Conservation (phyloP, 192 early-diverging fungal species). For the Helicostylum pulchrum region DNA sequence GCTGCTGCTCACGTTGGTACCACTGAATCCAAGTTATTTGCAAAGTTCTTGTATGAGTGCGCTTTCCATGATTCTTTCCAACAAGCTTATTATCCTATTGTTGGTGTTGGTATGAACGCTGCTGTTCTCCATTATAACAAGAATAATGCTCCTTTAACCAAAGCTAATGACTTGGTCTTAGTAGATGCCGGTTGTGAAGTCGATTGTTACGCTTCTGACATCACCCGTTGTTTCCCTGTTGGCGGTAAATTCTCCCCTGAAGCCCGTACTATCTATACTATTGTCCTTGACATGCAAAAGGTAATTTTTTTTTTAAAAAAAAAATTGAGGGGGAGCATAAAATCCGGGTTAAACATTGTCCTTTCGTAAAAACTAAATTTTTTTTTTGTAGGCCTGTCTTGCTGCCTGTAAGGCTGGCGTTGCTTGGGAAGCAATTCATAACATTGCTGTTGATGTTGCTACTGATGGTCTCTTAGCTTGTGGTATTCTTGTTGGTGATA, state of each 20-base stretch:
- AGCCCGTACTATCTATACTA: conserved; percentile 71
- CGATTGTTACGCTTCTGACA: conserved; percentile 82
- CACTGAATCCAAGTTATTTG: conserved; percentile 74
- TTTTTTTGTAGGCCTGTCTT: conserved; percentile 53
- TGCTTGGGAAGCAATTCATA: conserved; percentile 85
- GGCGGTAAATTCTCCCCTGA: conserved; percentile 69
- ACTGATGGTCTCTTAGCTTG: conserved; percentile 64
- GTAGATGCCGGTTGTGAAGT: conserved; percentile 85
- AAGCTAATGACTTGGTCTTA: conserved; percentile 60
- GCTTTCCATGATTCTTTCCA: conserved; percentile 60
- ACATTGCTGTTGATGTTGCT: conserved; percentile 59
- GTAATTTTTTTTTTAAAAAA: conserved; percentile 15
- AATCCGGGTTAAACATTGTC: not conserved
- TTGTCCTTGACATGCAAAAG: conserved; percentile 81
- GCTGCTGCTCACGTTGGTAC: conserved; percentile 55
- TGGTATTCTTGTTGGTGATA: conserved; percentile 72
- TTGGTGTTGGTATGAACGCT: conserved; percentile 72
- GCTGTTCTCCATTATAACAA: conserved; percentile 82
- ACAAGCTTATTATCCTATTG: conserved; percentile 86
- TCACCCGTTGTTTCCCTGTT: conserved; percentile 85
- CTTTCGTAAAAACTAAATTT: not conserved
- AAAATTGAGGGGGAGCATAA: not conserved
- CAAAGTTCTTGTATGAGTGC: conserved; percentile 74
- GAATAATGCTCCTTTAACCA: conserved; percentile 60
- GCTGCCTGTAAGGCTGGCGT: conserved; percentile 62